Evolutionary conservation across 2,329 filamentous ascomycete genomes (phyloP), one percentile per base, ranked within the genome.

Genomic region (Madurella mycetomatis): DNA sequence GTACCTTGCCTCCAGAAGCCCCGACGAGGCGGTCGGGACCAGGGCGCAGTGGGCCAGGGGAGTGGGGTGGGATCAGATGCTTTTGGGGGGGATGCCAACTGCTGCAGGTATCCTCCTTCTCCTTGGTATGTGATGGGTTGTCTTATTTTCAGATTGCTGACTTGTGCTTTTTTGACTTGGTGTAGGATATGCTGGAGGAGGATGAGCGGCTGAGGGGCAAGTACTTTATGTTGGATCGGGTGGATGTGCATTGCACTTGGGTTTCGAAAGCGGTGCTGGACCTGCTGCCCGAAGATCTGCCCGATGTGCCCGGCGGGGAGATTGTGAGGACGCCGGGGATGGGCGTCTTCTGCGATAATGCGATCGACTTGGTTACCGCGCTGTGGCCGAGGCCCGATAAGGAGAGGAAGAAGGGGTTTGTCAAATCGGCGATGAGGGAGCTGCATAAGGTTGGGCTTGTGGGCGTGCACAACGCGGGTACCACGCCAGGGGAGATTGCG

Each of bases 311-410:
- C 1, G 85, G 85, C 11, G 86, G 86, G 1, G 83, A 87, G 55
- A 78, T 87, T 11, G 67, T 85, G 13, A 75, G 77, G 31, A 70
- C 81, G 3, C 84, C 85, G 0, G 83, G 83, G 0, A 75, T 78
- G 62, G 85, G 86, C 41, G 84, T 88, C 9, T 88, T 88, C 61
- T 89, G 86, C 64, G 85, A 89, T 67, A 88, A 88, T 64, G 85
- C 85, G 19, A 87, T 88, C 79, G 81, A 85, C 42, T 67, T 85
- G 48, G 75, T 87, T 37, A 72, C 75, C 53, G 69, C 73, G 2
- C 62, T 80, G 16, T 85, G 82, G 73, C 84, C 84, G 1, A 77
- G 77, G 54, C 82, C 83, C 0, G 73, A 72, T 43, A 68, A 67
- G 5, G 72, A 73, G n/a, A 76, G 74, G 59, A 85, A 82, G 63